Conservation (phyloP, 257 asterid genomes). For the Ocimum tenuiflorum region DNA sequence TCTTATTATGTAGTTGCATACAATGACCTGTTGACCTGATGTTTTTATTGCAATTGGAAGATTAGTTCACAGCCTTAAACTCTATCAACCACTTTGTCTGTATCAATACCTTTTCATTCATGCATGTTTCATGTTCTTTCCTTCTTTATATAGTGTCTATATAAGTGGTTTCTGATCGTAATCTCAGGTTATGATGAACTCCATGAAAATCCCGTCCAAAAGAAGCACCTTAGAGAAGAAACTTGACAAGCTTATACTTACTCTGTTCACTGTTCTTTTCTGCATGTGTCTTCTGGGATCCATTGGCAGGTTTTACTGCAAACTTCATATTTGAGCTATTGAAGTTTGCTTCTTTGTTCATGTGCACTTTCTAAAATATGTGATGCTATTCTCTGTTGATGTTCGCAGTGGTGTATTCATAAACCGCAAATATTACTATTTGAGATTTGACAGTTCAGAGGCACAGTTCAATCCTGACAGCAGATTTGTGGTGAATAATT, state of each 20-base stretch:
- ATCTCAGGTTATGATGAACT: constrained; percentile 97
- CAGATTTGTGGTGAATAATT: constrained; percentile 69
- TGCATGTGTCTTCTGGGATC: constrained; percentile 97
- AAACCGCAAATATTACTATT: constrained; percentile 65
- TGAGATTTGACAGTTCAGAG: constrained; percentile 63
- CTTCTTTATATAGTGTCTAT: constrained; percentile 6
- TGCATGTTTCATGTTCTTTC: constrained; percentile 10
- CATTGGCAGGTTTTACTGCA: constrained; percentile 82
- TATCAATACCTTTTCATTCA: not conserved
- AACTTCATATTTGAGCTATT: constrained; percentile 12
- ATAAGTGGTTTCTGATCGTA: constrained; percentile 14
- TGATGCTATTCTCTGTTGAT: constrained; percentile 12
- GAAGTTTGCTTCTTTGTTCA: constrained; percentile 3
- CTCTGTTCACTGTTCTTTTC: constrained; percentile 76
- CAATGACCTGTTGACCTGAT: not conserved
- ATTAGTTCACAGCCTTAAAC: not conserved
- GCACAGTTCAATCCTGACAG: constrained; percentile 79
- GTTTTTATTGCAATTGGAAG: not conserved
- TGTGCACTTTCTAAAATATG: constrained; percentile 9
- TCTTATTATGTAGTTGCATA: not conserved
- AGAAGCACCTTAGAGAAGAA: constrained; percentile 96
- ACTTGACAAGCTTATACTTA: constrained; percentile 91
- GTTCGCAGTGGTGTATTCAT: constrained; percentile 83
- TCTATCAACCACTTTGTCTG: not conserved
- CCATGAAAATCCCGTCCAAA: constrained; percentile 98